Evolutionary conservation across 1,284 basidiomycete species (phyloP), one percentile per base, ranked within the genome.

Genomic region (Xanthoconium separans): DNA sequence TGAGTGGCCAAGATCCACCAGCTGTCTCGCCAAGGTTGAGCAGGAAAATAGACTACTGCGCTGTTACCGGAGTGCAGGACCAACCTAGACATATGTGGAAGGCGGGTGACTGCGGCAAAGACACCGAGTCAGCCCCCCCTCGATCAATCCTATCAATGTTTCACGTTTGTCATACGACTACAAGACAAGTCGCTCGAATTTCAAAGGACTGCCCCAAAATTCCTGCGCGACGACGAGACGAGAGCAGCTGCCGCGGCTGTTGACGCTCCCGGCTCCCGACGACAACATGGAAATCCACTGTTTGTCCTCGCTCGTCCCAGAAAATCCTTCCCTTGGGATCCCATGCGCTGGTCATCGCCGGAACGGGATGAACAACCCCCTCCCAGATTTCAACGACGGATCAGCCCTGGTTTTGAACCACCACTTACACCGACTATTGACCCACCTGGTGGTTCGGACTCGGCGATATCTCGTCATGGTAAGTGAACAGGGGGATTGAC

Each of bases 141-240:
- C 67, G 67, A 69, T 69, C 67, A 68, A 42, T 58, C 47, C 55
- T 64, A 65, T 55, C 62, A 52, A 61, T 71, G 67, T 69, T 66
- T 69, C 70, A 69, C 54, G 58, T 72, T 71, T 72, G 69, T 68
- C 68, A 71, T 63, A 45, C 22, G 22, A 22, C 50, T 37, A 34
- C 52, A 34, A 40, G 30, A 40, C 47, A 43, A 31, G 45, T 27
- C 27, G 27, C 15, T 45, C 27, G 43, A 52, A 60, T 54, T 62
- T 55, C 47, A 54, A 60, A 51, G 50, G 36, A 47, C 52, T 55
- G 54, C 60, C 44, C 56, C 54, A 66, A 66, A 58, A 44, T 69
- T 68, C 51, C 51, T 33, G 55, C 42, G 46, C 60, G 56, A 66
- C 57, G 50, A 63, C 22, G 22, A 22, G 56, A 61, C 41, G 50